Base-by-base conservation (phyloP, 2,329 filamentous ascomycete species). In the Cladosporium velox region DNA sequence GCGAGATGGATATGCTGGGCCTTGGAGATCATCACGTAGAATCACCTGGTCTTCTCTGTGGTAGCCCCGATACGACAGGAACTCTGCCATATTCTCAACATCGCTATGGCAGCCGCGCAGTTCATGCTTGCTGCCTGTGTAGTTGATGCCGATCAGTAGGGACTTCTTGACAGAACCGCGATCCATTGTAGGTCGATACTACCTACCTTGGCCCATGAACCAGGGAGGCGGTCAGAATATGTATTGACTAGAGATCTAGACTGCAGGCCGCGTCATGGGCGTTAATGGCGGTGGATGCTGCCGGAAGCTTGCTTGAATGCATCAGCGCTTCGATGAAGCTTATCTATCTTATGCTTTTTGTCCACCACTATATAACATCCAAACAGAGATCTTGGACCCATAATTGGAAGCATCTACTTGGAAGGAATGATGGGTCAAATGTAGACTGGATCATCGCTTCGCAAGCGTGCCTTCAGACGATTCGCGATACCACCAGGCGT, bases 141-240 rank as follows among this genome's bases (percentile, higher is more conserved):
- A 84, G 72, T 85, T 85, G 72, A 85, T 85, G 18, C 84, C 83
- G 58, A 85, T 84, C 55, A 86, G 78, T 15, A 85, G 80, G 14
- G 81, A 80, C 72, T 85, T 85, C 65, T 71, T 75, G 26, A 69
- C 67, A 6, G 67, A 65, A 44, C 60, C 44, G 6, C 15, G 15
- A 49, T 67, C 41, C 57, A 59, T 59, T 1, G 8, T 18, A 30
- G 3, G 24, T 15, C 5, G 49, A 11, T 52, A 4, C 12, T 24
- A 44, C 15, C 38, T 44, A 3, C 18, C 6, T 10, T n/a, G 38
- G 2, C 4, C 10, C 38, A 44, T n/a, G 38, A 44, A n/a, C 6
- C 38, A 6, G 18, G 38, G 18, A 44, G 38, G 38, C 38, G 38
- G 38, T 44, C 18, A 44, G 38, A 4, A 44, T 44, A 44, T 44